Evolutionary conservation across 768 basidiomycete genomes (phyloP).

Genomic region (Russula ochroleuca): DNA sequence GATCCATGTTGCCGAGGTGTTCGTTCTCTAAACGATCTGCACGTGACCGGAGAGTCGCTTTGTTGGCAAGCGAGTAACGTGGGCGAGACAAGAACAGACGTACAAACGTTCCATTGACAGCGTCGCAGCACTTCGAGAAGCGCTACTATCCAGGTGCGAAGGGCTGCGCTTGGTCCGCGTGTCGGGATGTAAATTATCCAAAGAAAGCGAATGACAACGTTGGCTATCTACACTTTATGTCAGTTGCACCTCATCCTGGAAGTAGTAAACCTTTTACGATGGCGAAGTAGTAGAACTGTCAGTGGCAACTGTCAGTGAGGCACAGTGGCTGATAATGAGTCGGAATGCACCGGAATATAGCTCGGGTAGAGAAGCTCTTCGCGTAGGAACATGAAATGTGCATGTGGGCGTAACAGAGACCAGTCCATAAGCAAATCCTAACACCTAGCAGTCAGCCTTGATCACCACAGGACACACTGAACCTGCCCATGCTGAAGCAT

Average conservation of each 20-base stretch:
- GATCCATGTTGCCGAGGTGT: conserved; percentile 89
- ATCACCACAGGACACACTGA: not conserved
- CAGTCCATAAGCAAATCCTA: conserved; percentile 91
- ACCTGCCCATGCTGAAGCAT: conserved; percentile 75
- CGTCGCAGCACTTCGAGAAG: conserved; percentile 75
- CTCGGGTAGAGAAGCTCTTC: conserved; percentile 69
- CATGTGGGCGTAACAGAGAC: conserved; percentile 66
- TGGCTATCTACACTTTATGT: conserved; percentile 49
- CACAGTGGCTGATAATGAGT: not conserved
- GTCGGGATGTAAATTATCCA: conserved; percentile 78
- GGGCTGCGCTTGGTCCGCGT: conserved; percentile 42
- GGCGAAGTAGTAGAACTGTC: conserved; percentile 72
- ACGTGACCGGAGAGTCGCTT: not conserved
- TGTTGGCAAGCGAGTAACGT: not conserved
- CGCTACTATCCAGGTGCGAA: conserved; percentile 64
- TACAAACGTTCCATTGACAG: conserved; percentile 91
- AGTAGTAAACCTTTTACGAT: conserved; percentile 45
- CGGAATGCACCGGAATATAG: conserved; percentile 47
- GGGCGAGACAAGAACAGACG: conserved; percentile 31
- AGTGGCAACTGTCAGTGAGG: not conserved
- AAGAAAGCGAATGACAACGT: conserved; percentile 70
- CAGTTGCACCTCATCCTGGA: not conserved
- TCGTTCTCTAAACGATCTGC: conserved; percentile 83
- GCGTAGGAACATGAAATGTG: conserved; percentile 59
- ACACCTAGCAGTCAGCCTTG: not conserved